A percentile compares a stretch with the other conserved stretches of the same genome.
phyloP scores from a whole-genome alignment of 345 rosid species.

The Litchi chinensis region DNA sequence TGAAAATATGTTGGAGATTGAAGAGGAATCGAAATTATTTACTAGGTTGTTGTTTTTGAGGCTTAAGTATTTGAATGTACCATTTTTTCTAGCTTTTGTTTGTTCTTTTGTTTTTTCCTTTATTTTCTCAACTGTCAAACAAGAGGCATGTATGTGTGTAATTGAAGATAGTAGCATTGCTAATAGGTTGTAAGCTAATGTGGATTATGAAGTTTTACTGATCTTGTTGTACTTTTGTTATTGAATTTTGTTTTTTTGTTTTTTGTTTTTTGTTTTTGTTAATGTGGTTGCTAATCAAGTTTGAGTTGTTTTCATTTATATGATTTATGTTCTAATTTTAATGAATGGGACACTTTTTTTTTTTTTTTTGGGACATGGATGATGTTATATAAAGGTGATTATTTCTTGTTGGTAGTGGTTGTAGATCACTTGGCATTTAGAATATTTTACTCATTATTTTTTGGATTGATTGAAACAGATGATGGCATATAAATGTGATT shows the following conservation, averaged over 20 bases:
- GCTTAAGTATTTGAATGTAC: background rate
- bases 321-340: background rate
- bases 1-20: background rate
- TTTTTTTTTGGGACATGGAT: too few species aligned
- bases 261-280: background rate
- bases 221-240: background rate
- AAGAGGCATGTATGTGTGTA: background rate
- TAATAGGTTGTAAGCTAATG: background rate
- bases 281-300: too few species aligned
- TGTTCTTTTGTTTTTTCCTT: background rate
- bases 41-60: background rate
- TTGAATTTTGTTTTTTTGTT: too few species aligned
- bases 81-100: background rate
- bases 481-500: too few species aligned
- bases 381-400: too few species aligned
- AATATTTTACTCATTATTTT: too few species aligned
- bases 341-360: background rate
- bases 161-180: too few species aligned
- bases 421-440: too few species aligned
- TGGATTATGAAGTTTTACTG: background rate
- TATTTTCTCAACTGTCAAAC: conserved; percentile 6
- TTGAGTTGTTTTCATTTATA: background rate
- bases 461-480: too few species aligned
- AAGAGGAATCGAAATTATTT: background rate
- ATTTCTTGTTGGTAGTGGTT: too few species aligned